These are phyloP conservation scores for Eucalyptus cladocalyx DNA, from an alignment of 345 rosid species.

Conservation along the genomic window DNA sequence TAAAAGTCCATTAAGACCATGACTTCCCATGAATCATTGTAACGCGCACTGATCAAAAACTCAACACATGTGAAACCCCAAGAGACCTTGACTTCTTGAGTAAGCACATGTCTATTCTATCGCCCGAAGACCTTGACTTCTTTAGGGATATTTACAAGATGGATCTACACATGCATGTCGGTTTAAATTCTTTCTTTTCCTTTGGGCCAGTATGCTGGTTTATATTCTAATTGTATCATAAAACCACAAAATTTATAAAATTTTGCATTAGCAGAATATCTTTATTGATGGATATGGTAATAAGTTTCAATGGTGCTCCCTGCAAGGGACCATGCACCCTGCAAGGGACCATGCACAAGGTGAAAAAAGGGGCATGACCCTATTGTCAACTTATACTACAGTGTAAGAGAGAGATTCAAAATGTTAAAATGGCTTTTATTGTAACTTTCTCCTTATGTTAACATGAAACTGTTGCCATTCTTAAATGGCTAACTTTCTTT, in stretches of 20 bases:
- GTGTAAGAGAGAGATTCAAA: background rate
- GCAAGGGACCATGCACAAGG: fast-evolving
- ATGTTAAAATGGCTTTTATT: background rate
- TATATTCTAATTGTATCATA: too few species aligned
- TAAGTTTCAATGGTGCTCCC: background rate
- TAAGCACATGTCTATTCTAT: too few species aligned
- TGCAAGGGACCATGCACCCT: fast-evolving
- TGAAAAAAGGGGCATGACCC: background rate
- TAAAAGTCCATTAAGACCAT: too few species aligned
- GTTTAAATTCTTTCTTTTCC: too few species aligned
- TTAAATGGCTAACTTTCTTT: background rate
- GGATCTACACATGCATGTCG: background rate
- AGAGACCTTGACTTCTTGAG: too few species aligned
- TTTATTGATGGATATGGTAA: background rate
- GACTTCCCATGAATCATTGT: too few species aligned
- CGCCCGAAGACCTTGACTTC: background rate
- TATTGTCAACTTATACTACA: background rate
- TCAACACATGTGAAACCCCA: too few species aligned
- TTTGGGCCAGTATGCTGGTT: background rate
- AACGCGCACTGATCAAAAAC: fast-evolving
- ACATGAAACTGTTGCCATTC: background rate
- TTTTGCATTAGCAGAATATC: background rate
- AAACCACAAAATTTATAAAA: too few species aligned
- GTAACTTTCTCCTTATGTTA: too few species aligned
- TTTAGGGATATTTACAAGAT: too few species aligned